Conservation (phyloP, 73 alveolate species). For the Symbiodinium pilosum region DNA sequence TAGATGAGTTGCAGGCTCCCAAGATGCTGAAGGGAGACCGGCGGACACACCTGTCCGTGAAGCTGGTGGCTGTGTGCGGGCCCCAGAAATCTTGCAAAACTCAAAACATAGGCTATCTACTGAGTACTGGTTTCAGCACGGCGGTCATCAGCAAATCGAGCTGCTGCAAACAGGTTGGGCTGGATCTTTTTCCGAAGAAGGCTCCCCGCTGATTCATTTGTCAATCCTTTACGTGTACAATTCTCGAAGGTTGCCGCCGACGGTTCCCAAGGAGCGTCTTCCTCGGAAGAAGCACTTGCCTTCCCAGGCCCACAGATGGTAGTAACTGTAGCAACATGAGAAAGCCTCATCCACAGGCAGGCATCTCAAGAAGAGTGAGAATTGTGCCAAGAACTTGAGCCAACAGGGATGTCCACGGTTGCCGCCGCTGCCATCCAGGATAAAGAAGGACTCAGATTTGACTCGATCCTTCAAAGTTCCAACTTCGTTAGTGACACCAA, state of each 20-base stretch:
- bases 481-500: too few relatives aligned
- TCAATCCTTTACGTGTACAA: too few relatives aligned
- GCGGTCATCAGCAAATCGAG: neutral
- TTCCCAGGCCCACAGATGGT: conserved; percentile 56
- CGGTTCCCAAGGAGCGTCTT: conserved; percentile 17
- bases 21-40: conserved; percentile 54
- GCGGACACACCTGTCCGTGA: conserved; percentile 42
- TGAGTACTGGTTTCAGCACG: too few relatives aligned
- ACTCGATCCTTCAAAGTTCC: too few relatives aligned
- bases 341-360: neutral
- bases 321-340: too few relatives aligned
- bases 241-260: conserved; percentile 38
- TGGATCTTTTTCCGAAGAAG: conserved; percentile 57
- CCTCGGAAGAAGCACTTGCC: conserved; percentile 44
- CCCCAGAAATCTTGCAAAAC: neutral
- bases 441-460: conserved; percentile 21
- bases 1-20: too few relatives aligned
- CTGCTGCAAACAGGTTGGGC: conserved; percentile 25
- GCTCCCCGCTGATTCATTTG: neutral
- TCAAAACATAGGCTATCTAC: too few relatives aligned
- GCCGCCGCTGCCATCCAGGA: conserved; percentile 46
- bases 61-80: conserved; percentile 31
- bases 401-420: conserved; percentile 53
- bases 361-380: too few relatives aligned
- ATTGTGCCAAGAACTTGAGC: neutral